These are phyloP conservation scores for Talaromyces thailandensis DNA, from an alignment of 495 filamentous ascomycete genomes.

Conservation along the genomic window DNA sequence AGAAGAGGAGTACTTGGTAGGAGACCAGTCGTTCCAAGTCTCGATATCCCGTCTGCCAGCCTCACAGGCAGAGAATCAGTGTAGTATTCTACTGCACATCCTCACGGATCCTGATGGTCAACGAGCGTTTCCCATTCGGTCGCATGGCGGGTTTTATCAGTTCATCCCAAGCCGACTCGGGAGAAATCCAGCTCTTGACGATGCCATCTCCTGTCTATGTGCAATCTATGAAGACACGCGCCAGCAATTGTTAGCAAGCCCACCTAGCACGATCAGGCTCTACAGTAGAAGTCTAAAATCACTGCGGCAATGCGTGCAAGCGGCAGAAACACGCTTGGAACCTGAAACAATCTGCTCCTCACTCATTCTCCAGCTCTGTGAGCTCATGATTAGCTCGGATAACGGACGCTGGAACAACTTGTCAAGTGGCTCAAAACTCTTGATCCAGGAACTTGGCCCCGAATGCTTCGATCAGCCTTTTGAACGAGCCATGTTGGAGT, in stretches of 20 bases:
- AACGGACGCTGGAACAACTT: constrained; percentile 3
- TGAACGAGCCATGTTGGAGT: constrained; percentile 2
- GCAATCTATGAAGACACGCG: constrained; percentile 1
- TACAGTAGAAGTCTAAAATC: not conserved
- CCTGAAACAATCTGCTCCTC: not conserved
- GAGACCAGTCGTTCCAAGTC: not conserved
- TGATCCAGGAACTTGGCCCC: constrained; percentile 1
- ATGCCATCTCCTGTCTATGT: not conserved
- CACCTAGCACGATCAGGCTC: not conserved
- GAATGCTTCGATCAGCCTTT: not conserved
- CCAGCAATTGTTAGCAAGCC: not conserved
- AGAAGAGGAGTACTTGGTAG: not conserved
- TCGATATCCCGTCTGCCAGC: not conserved
- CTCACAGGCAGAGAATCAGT: not conserved
- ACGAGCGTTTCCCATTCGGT: not conserved
- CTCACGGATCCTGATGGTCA: not conserved
- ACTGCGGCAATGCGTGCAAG: not conserved
- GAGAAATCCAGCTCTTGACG: not conserved
- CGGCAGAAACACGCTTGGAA: not conserved
- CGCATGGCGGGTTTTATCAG: not conserved
- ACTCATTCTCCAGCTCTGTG: not conserved
- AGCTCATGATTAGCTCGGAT: constrained; percentile 1
- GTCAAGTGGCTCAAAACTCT: not conserved
- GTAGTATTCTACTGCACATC: not conserved
- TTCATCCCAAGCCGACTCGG: not conserved